phyloP scores from a whole-genome alignment of 208 protist species.

The Naegleria fowleri region DNA sequence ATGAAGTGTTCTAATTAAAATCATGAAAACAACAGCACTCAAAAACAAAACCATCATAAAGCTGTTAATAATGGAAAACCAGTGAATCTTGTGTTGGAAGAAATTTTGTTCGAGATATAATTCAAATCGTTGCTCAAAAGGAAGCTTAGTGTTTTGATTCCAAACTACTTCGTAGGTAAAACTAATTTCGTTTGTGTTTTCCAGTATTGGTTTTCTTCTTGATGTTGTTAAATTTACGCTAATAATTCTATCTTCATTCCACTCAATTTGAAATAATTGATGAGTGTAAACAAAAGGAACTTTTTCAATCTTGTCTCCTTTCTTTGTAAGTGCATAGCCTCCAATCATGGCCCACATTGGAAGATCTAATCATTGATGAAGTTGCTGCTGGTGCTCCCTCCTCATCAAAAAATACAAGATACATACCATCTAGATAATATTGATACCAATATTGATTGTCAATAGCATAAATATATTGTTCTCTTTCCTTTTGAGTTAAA shows the following conservation, averaged over 20 bases:
- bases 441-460: conserved; percentile 53
- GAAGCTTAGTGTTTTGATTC: conserved; percentile 45
- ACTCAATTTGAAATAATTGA: conserved; percentile 63
- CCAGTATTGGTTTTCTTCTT: conserved; percentile 40
- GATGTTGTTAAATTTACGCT: conserved; percentile 63
- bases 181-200: conserved; percentile 36
- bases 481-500: conserved; percentile 42
- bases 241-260: conserved; percentile 57
- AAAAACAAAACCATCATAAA: conserved; percentile 79
- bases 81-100: conserved; percentile 79
- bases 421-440: conserved; percentile 13
- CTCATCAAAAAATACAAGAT: not conserved
- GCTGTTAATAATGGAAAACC: conserved; percentile 86
- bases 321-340: not conserved
- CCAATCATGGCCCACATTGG: conserved; percentile 26
- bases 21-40: conserved; percentile 72
- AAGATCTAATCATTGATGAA: not conserved
- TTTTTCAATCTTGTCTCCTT: not conserved
- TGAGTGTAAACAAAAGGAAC: conserved; percentile 68
- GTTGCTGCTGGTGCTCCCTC: no score
- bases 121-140: conserved; percentile 74
- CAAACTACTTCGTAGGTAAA: conserved; percentile 80
- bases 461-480: conserved; percentile 56
- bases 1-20: conserved; percentile 72
- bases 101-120: conserved; percentile 73